These are phyloP conservation scores for Lagenidium sp. DNA, from an alignment of 352 stramenopile species.

Conservation along the genomic window DNA sequence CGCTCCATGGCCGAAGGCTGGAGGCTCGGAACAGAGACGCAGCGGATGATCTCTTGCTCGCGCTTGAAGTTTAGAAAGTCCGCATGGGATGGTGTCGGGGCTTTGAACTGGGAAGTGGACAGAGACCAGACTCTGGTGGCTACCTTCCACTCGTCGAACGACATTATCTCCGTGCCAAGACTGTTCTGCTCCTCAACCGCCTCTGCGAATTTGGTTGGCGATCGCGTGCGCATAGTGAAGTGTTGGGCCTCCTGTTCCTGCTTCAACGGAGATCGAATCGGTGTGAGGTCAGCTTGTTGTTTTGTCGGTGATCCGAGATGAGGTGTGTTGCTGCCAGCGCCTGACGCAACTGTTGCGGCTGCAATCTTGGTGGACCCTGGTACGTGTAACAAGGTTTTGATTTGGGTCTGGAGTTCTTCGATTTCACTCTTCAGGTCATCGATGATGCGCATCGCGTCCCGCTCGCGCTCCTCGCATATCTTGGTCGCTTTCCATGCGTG, in stretches of 20 bases:
- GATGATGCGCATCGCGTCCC: slow-evolving; percentile 53
- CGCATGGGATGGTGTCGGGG: slow-evolving; percentile 23
- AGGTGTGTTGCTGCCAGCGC: too few species aligned
- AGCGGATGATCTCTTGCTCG: slow-evolving; percentile 32
- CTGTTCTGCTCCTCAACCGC: too few species aligned
- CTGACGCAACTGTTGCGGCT: too few species aligned
- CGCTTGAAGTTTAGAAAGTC: slow-evolving; percentile 11
- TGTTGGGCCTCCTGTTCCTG: too few species aligned
- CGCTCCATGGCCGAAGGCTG: slow-evolving; percentile 50
- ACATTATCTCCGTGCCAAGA: too few species aligned
- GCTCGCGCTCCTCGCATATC: slow-evolving; percentile 48
- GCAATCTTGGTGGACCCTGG: too few species aligned
- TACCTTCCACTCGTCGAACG: slow-evolving; percentile 57
- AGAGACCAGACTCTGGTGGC: slow-evolving; percentile 42
- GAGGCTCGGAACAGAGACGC: slow-evolving; percentile 45
- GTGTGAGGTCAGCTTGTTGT: too few species aligned
- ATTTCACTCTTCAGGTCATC: slow-evolving; percentile 55
- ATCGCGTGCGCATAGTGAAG: neutral
- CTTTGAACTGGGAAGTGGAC: slow-evolving; percentile 1
- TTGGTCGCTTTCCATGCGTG: slow-evolving; percentile 48
- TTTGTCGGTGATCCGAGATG: too few species aligned
- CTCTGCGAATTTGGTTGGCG: too few species aligned
- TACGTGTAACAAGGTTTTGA: slow-evolving; percentile 27
- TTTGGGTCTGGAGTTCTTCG: slow-evolving; percentile 36
- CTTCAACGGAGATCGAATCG: too few species aligned